Conservation (phyloP, 768 basidiomycete genomes). For the Exsudoporus frostii region DNA sequence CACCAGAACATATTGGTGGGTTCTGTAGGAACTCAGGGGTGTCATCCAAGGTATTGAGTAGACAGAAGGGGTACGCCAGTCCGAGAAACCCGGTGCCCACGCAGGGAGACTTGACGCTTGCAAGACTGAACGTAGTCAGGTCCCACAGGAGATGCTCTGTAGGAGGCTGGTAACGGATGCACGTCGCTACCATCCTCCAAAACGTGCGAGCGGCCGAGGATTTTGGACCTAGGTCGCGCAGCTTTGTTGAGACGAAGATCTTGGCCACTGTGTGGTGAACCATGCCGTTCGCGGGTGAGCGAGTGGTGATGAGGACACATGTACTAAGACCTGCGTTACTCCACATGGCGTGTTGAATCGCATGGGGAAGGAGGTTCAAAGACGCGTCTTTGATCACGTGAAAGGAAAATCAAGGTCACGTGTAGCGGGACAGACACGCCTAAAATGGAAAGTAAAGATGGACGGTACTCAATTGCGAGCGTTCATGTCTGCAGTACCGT, state of each 20-base stretch:
- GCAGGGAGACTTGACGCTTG: constrained; percentile 18
- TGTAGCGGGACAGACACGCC: background rate
- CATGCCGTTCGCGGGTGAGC: constrained; percentile 29
- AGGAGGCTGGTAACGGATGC: constrained; percentile 24
- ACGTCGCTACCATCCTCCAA: constrained; percentile 25
- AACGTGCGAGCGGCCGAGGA: constrained; percentile 20
- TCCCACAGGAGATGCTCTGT: constrained; percentile 18
- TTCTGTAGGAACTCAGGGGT: constrained; percentile 16
- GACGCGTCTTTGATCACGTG: constrained; percentile 27
- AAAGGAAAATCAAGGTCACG: constrained; percentile 9
- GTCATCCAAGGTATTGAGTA: constrained; percentile 10
- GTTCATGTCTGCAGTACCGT: constrained; percentile 34
- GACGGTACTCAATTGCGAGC: background rate
- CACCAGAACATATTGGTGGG: constrained; percentile 16
- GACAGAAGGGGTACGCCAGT: constrained; percentile 7
- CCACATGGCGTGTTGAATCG: constrained; percentile 18
- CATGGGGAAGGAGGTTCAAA: background rate
- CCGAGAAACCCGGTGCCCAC: constrained; percentile 26
- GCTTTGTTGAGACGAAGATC: constrained; percentile 24
- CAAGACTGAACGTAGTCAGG: constrained; percentile 24
- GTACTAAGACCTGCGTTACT: constrained; percentile 28
- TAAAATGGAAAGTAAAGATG: background rate
- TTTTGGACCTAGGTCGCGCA: constrained; percentile 26
- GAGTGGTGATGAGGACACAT: constrained; percentile 21
- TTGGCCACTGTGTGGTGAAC: constrained; percentile 26